Percentiles rank a stretch among this genome's conserved stretches.
These are phyloP conservation scores for Xenoacremonium recifei DNA, from an alignment of 2,329 filamentous ascomycete species.

Conservation along the genomic window DNA sequence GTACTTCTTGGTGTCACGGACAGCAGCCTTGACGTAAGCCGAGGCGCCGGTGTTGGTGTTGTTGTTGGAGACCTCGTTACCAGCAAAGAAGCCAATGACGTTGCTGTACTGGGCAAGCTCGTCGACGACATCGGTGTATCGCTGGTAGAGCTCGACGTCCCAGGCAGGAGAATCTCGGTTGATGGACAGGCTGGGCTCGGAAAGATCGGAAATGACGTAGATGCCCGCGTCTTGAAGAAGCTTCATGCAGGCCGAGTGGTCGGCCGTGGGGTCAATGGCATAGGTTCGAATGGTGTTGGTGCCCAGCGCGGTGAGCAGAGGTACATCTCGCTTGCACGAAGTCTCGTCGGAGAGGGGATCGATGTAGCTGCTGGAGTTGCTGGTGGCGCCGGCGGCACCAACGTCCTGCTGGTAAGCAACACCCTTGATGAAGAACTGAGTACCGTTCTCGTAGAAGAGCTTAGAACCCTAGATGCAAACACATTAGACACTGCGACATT, in stretches of 20 bases:
- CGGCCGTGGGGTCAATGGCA: constrained; percentile 74
- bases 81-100: constrained; percentile 95
- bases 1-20: constrained; percentile 93
- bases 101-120: constrained; percentile 81
- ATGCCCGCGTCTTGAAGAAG: constrained; percentile 81
- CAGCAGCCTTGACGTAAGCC: constrained; percentile 95
- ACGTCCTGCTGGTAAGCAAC: constrained; percentile 91
- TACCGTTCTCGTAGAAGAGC: constrained; percentile 81
- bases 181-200: constrained; percentile 79
- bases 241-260: constrained; percentile 85
- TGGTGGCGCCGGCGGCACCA: constrained; percentile 52
- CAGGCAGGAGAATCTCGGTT: constrained; percentile 77
- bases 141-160: constrained; percentile 73
- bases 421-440: constrained; percentile 78
- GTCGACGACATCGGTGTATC: constrained; percentile 85
- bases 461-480: constrained; percentile 62
- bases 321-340: constrained; percentile 81
- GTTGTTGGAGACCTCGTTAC: constrained; percentile 94
- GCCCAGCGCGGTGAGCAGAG: constrained; percentile 71
- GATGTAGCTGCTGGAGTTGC: constrained; percentile 56
- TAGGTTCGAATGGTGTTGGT: constrained; percentile 97
- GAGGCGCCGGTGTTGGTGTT: constrained; percentile 85
- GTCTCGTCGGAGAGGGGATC: constrained; percentile 77
- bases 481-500: not conserved
- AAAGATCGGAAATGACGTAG: constrained; percentile 91